phyloP scores from a whole-genome alignment of 345 rosid genomes.

The Turnera subulata region DNA sequence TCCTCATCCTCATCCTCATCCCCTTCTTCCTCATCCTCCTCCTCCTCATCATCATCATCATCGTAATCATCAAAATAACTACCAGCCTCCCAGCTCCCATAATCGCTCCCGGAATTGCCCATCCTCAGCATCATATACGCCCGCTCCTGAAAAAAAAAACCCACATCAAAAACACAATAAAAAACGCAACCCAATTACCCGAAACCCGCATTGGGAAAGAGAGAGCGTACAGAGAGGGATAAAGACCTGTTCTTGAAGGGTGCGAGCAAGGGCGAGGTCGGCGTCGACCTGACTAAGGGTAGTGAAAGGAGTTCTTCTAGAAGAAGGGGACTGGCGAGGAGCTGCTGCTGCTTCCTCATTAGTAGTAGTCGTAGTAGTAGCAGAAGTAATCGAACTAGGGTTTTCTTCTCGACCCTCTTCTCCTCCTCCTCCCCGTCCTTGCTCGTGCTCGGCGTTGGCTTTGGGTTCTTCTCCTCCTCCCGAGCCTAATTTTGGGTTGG shows the following conservation, averaged over 20 bases:
- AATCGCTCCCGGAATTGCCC: slow-evolving; percentile 61
- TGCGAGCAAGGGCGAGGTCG: slow-evolving; percentile 87
- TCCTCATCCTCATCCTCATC: slow-evolving; percentile 56
- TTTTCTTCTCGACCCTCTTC: slow-evolving; percentile 23
- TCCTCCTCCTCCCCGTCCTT: background rate
- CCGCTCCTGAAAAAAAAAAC: slow-evolving; percentile 51
- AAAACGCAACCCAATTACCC: background rate
- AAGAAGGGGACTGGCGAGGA: slow-evolving; percentile 16
- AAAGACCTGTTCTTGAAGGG: slow-evolving; percentile 86
- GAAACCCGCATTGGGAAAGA: background rate
- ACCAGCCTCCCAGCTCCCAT: slow-evolving; percentile 83
- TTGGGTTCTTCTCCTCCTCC: too few species aligned
- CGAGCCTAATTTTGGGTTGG: background rate
- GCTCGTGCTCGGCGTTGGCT: background rate
- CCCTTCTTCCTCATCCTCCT: slow-evolving; percentile 33
- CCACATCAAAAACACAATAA: background rate
- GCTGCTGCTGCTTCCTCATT: slow-evolving; percentile 9
- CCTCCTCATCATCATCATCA: slow-evolving; percentile 63
- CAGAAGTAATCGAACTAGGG: slow-evolving; percentile 30
- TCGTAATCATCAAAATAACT: slow-evolving; percentile 51
- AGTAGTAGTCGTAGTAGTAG: too few species aligned
- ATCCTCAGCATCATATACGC: slow-evolving; percentile 85
- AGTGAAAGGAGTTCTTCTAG: slow-evolving; percentile 73
- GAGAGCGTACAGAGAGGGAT: too few species aligned
- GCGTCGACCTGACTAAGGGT: slow-evolving; percentile 83